Evolutionary conservation across 2,329 filamentous ascomycete species (phyloP), one percentile per base, ranked within the genome.

Genomic region (Grosmannia clavigera): DNA sequence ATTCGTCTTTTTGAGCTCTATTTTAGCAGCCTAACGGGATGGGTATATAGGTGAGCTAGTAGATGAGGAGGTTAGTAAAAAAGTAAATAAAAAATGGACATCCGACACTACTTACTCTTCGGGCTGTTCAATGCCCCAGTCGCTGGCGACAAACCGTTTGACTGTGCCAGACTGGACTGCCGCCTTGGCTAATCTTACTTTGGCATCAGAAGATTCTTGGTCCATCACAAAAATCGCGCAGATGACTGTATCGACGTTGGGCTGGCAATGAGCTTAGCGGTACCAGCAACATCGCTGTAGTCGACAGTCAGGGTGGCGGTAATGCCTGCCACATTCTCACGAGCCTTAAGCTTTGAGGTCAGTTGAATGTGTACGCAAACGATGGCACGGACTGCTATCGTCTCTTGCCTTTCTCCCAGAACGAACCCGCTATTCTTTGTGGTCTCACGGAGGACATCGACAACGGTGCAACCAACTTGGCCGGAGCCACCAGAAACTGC

Each of bases 141-240:
- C 68, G 61, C 73, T 78, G 0, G 76, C 69, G 31, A 79, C 71
- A 48, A 76, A 73, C 25, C 76, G 66, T 58, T 69, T 70, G 0
- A 76, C 77, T 0, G 63, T 59, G 3, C 55, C 61, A 0, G 76
- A 74, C 22, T 64, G 63, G 27, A 73, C 74, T 1, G 76, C 74
- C 0, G 76, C 77, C 9, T 68, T 65, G 52, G 79, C 75, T 12
- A 80, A 69, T 40, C 74, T 73, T n/a, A 75, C 31, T 62, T 53
- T 25, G 4, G 27, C 22, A 6, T 53, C 25, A 16, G 22, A 11
- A n/a, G 50, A n/a, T 10, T 10, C 11, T 25, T 53, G 25, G 14
- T 53, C 50, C 50, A 53, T 31, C 9, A 29, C 22, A 25, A n/a
- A 25, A 11, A 53, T 35, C 33, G 33, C 9, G 33, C 33, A 35